Evolutionary conservation across 768 basidiomycete genomes (phyloP).

Genomic region (Collybia sp.): DNA sequence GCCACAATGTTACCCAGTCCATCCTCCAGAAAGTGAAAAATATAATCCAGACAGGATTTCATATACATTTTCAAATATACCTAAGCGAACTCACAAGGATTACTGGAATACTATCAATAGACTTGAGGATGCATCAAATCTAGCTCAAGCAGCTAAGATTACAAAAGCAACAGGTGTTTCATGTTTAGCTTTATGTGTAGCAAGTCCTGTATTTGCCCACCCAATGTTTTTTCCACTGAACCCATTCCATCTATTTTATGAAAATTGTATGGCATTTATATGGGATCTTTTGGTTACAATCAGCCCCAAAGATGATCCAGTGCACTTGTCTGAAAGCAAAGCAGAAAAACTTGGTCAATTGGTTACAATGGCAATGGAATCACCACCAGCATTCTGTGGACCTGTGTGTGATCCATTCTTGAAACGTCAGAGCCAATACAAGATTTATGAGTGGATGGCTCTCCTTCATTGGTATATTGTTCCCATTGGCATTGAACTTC

Average conservation of each 20-base stretch:
- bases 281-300: constrained; percentile 24
- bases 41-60: constrained; percentile 17
- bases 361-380: constrained; percentile 16
- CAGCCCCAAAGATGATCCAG: constrained; percentile 9
- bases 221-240: constrained; percentile 28
- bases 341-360: constrained; percentile 14
- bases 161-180: constrained; percentile 17
- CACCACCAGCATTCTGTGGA: constrained; percentile 25
- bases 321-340: constrained; percentile 13
- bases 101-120: constrained; percentile 19
- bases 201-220: constrained; percentile 22
- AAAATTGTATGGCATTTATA: constrained; percentile 22
- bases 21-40: constrained; percentile 13
- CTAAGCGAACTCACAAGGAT: constrained; percentile 12
- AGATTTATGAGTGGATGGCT: constrained; percentile 31
- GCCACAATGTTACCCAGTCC: constrained; percentile 21
- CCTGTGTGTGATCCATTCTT: constrained; percentile 21
- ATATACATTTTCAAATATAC: constrained; percentile 18
- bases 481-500: constrained; percentile 25
- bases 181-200: constrained; percentile 20
- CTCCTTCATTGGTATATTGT: constrained; percentile 29
- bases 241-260: constrained; percentile 31
- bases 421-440: constrained; percentile 30
- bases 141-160: constrained; percentile 11
- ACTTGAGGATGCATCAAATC: constrained; percentile 10